phyloP scores from a whole-genome alignment of 169 alveolate genomes.

The Plasmodium yoelii region DNA sequence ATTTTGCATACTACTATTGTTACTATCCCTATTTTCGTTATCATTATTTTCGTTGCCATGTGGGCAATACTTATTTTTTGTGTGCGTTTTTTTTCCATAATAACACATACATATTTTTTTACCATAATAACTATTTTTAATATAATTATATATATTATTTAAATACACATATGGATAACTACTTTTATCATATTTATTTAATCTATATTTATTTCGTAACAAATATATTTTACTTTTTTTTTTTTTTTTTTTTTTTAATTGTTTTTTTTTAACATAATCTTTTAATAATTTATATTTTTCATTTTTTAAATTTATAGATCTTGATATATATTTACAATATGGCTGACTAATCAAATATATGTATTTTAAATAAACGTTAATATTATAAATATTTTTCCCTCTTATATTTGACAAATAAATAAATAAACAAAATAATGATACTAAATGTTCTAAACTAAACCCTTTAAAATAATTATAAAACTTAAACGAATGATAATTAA shows the following conservation, averaged over 20 bases:
- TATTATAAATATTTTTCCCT: slow-evolving; percentile 50
- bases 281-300: slow-evolving; percentile 15
- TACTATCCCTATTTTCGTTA: no score
- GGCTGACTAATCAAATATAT: slow-evolving; percentile 55
- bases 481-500: slow-evolving; percentile 60
- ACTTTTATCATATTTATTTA: slow-evolving; percentile 3
- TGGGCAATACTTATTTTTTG: neutral
- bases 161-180: slow-evolving; percentile 18
- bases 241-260: slow-evolving; percentile 3
- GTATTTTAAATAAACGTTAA: slow-evolving; percentile 41
- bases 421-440: slow-evolving; percentile 60
- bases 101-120: slow-evolving; percentile 26
- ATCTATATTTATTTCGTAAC: slow-evolving; percentile 8
- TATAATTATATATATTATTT: slow-evolving; percentile 34
- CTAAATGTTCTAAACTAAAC: slow-evolving; percentile 53
- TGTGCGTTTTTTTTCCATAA: neutral
- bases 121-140: slow-evolving; percentile 23
- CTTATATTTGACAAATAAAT: slow-evolving; percentile 46
- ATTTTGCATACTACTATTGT: neutral
- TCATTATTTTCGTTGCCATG: no score
- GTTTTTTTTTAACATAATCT: neutral
- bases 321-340: slow-evolving; percentile 1
- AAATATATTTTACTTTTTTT: slow-evolving; percentile 10
- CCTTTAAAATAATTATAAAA: slow-evolving; percentile 61
- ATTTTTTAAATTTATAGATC: slow-evolving; percentile 30